Evolutionary conservation across 116 monocot species (phyloP).

Genomic region (Papilionanthe hybrid): DNA sequence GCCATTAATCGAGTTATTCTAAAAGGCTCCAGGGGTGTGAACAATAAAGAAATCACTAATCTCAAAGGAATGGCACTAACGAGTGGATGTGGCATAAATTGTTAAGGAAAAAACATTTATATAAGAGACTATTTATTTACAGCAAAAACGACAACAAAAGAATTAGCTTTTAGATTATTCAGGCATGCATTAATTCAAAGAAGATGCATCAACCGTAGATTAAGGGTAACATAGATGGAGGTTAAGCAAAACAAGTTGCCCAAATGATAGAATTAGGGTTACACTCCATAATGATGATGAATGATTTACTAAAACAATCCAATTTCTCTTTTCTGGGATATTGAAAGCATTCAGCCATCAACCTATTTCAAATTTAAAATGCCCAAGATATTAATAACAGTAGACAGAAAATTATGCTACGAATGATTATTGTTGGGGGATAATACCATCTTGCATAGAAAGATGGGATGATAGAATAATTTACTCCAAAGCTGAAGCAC

Average conservation of each 20-base stretch:
- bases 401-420: neutral
- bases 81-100: neutral
- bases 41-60: neutral
- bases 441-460: neutral
- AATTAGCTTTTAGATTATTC: neutral
- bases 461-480: neutral
- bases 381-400: neutral
- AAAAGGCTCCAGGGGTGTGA: neutral
- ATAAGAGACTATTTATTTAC: neutral
- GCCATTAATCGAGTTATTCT: neutral
- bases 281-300: no score
- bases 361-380: neutral
- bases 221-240: neutral
- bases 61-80: neutral
- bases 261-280: neutral
- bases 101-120: neutral
- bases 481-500: neutral
- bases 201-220: neutral
- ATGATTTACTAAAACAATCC: neutral
- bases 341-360: neutral
- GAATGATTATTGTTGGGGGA: neutral
- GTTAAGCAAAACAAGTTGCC: neutral
- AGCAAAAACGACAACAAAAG: neutral
- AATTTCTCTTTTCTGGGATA: neutral
- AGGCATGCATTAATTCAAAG: neutral